Base-by-base conservation (phyloP, 1,284 basidiomycete species). In the Cutaneotrichosporon dermatis region DNA sequence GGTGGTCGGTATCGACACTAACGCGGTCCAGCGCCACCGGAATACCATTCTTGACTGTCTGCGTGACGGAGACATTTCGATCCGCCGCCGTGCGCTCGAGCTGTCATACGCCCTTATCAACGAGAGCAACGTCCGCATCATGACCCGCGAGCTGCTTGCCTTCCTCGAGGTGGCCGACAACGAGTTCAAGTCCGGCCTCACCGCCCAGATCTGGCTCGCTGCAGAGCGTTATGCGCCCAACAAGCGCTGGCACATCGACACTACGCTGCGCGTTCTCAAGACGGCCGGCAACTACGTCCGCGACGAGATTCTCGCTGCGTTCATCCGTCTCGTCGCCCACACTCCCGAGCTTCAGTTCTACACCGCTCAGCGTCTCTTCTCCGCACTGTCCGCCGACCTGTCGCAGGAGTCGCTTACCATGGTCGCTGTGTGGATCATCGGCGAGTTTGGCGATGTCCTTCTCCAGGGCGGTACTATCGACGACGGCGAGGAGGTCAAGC, bases 201-300 rank as follows among this genome's bases (percentile, higher is more conserved):
- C 96, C 0, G 97, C 95, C 0, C 95, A 99, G 77, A 95, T 99
- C 62, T 92, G 89, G 66, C 81, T 98, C 25, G 95, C 94, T 2
- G 96, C 96, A 0, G 96, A 99, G 77, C 84, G 92, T 51, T 99
- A 91, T 73, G 95, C 96, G 2, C 96, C 96, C 0, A 98, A 97
- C 79, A 94, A 93, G 79, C 83, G 96, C 66, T 99, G 96, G 96
- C 96, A 99, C 75, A 98, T 99, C 63, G 96, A 99, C 77, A 98
- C 96, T 0, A 90, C 97, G 8, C 80, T 99, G 57, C 85, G 96
- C 25, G 91, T 95, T 1, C 80, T 99, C 64, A 95, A 92, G 77
- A 80, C 98, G 89, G 94, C 95, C 15, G 96, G 96, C 51, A 99
- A 99, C 80, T 97, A 92, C 70, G 94, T 99, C 35, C 85, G 93